Evolutionary conservation across 768 basidiomycete species (phyloP).

Genomic region (Boletellus sp.): DNA sequence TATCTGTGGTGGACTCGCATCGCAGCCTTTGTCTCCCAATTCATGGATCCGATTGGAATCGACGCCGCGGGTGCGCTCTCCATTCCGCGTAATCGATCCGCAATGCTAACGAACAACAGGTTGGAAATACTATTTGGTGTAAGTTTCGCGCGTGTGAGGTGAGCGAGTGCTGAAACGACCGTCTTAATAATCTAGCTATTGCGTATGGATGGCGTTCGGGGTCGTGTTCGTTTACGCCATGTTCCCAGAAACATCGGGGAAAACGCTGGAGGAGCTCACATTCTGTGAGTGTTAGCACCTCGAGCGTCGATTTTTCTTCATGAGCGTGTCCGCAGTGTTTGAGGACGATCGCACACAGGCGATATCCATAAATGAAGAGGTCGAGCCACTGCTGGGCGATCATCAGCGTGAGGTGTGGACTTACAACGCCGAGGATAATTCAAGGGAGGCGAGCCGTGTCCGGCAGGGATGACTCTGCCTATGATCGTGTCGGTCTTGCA

Average conservation of each 20-base stretch:
- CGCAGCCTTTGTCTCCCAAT: constrained; percentile 1
- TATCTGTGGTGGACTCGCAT: constrained; percentile 58
- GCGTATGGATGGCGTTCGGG: constrained; percentile 10
- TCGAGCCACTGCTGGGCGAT: not conserved
- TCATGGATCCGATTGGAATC: constrained; percentile 7
- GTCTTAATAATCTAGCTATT: constrained; percentile 7
- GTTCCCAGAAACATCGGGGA: constrained; percentile 22
- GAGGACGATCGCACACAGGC: not conserved
- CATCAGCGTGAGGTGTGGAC: not conserved
- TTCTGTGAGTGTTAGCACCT: constrained; percentile 10
- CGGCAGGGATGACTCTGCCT: not conserved
- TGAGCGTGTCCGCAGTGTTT: constrained; percentile 17
- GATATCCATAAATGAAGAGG: not conserved
- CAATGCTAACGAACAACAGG: not conserved
- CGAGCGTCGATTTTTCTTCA: constrained; percentile 24
- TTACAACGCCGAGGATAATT: not conserved
- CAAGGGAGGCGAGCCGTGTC: not conserved
- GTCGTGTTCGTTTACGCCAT: constrained; percentile 13
- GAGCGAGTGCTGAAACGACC: not conserved
- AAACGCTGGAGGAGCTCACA: constrained; percentile 16
- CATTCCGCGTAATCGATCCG: not conserved
- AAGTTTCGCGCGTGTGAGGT: not conserved
- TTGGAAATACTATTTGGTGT: constrained; percentile 16
- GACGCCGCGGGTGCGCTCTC: not conserved
- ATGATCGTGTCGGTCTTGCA: too few species aligned